Conservation (phyloP, 345 rosid species). For the Eucalyptus tenuipes region DNA sequence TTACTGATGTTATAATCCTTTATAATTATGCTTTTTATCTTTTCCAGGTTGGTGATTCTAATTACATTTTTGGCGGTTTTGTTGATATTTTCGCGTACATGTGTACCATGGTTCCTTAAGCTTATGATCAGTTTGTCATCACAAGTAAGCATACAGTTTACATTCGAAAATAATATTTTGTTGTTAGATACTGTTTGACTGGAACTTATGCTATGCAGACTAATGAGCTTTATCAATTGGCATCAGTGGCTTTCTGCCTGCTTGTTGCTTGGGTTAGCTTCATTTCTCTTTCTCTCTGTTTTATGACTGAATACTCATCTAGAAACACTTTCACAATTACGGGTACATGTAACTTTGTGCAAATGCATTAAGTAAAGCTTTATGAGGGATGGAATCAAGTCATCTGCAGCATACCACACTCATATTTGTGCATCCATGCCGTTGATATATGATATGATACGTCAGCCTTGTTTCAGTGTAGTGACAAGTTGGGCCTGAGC, state of each 20-base stretch:
- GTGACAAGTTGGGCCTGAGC: slow-evolving; percentile 95
- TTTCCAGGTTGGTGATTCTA: slow-evolving; percentile 57
- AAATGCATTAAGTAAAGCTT: neutral
- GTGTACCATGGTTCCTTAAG: slow-evolving; percentile 82
- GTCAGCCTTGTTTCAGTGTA: slow-evolving; percentile 56
- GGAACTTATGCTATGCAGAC: slow-evolving; percentile 46
- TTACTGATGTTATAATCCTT: neutral
- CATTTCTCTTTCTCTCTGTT: neutral
- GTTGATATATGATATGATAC: neutral
- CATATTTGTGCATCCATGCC: neutral
- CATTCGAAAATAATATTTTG: neutral
- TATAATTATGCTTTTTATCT: neutral
- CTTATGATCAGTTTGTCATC: slow-evolving; percentile 85
- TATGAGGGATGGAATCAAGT: neutral
- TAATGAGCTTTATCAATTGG: slow-evolving; percentile 96
- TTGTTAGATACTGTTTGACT: neutral
- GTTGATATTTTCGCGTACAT: slow-evolving; percentile 55
- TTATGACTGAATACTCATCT: too few relatives aligned
- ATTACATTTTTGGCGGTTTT: slow-evolving; percentile 61
- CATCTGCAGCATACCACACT: neutral
- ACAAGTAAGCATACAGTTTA: slow-evolving; percentile 29
- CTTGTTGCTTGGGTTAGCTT: slow-evolving; percentile 93
- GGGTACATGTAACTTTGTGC: neutral
- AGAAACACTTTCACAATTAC: neutral
- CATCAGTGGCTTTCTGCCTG: slow-evolving; percentile 92